Percentiles rank a stretch among this genome's conserved stretches.
phyloP scores from a whole-genome alignment of 257 asterid species.

The Solanum clarkiae region DNA sequence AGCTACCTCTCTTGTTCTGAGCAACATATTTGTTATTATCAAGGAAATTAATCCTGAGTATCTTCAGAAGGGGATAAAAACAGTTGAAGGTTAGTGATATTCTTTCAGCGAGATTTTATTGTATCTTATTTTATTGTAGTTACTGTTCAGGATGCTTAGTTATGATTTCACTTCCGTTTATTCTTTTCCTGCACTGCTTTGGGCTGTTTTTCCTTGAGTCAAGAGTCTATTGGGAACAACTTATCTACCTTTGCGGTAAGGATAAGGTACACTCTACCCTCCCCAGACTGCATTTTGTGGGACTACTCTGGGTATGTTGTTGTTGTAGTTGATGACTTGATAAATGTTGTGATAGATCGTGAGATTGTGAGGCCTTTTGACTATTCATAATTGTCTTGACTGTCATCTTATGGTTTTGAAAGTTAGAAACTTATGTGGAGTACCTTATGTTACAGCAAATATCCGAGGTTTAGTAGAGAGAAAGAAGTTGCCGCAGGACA shows the following conservation, averaged over 20 bases:
- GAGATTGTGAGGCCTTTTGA: background rate
- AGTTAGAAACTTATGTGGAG: background rate
- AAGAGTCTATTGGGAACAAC: background rate
- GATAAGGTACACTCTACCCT: background rate
- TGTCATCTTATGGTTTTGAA: background rate
- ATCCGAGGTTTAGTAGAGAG: slow-evolving; percentile 64
- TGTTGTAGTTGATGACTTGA: background rate
- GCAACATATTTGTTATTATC: slow-evolving; percentile 50
- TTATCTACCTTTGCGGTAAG: background rate
- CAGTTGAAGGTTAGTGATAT: slow-evolving; percentile 50
- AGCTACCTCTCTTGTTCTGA: slow-evolving; percentile 77
- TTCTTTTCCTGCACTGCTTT: background rate
- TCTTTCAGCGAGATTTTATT: background rate
- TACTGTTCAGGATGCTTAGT: background rate
- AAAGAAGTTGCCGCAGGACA: slow-evolving; percentile 54
- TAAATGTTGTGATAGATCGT: background rate
- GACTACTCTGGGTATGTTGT: background rate
- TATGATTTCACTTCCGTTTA: background rate
- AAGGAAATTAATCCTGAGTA: slow-evolving; percentile 84
- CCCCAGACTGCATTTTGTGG: background rate
- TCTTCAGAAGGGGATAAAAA: slow-evolving; percentile 73
- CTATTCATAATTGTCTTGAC: background rate
- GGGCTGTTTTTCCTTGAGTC: background rate
- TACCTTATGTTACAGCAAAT: slow-evolving; percentile 44
- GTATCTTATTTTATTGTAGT: background rate